Evolutionary conservation across 2,329 filamentous ascomycete genomes (phyloP).

Genomic region (Pyrenochaeta sp.): DNA sequence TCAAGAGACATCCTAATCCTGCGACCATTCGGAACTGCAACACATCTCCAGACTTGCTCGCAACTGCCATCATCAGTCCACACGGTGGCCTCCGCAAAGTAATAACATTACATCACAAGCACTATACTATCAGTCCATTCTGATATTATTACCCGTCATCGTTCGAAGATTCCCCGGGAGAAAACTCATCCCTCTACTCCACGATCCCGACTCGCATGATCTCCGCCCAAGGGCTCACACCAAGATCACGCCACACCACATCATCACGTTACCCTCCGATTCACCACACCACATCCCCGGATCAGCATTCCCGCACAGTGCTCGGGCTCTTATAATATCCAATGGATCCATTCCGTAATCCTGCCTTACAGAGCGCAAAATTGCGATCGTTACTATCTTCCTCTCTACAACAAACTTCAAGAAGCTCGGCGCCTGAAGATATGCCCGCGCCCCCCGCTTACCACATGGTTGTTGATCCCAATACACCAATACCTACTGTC

Average conservation of each 20-base stretch:
- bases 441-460: slow-evolving; percentile 42
- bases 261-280: slow-evolving; percentile 26
- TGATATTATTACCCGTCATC: slow-evolving; percentile 8
- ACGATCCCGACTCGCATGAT: slow-evolving; percentile 30
- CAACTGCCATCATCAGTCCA: no score
- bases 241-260: slow-evolving; percentile 41
- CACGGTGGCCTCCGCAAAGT: no score
- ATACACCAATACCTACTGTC: slow-evolving; percentile 25
- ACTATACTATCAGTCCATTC: slow-evolving; percentile 4
- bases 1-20: background rate
- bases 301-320: slow-evolving; percentile 7
- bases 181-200: slow-evolving; percentile 23
- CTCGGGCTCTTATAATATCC: no score
- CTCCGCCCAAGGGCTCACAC: slow-evolving; percentile 26
- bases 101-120: no score
- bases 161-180: slow-evolving; percentile 25
- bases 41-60: slow-evolving; percentile 5
- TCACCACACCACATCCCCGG: slow-evolving; percentile 13
- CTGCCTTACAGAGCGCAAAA: slow-evolving; percentile 30
- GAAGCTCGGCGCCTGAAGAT: slow-evolving; percentile 15
- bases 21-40: background rate
- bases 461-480: slow-evolving; percentile 35
- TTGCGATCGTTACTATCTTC: slow-evolving; percentile 16
- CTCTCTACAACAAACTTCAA: slow-evolving; percentile 1
- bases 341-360: slow-evolving; percentile 32